Percentiles rank a stretch among this genome's conserved stretches.
Conservation (phyloP, 352 stramenopile genomes). For the Globisporangium acanthophoron region DNA sequence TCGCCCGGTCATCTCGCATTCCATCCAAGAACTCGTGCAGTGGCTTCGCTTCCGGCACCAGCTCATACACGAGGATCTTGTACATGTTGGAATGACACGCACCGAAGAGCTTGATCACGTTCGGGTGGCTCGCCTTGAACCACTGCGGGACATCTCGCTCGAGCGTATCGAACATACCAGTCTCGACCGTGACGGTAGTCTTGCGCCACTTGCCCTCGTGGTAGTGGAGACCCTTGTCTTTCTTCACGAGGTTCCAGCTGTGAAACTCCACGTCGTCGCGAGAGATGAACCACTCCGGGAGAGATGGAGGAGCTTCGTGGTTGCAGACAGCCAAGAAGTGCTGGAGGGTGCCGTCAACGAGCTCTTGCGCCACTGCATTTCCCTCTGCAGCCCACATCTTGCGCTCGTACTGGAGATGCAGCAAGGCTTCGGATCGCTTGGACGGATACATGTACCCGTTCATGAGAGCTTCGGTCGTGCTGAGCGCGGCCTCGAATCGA, state of each 20-base stretch:
- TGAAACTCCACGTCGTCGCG: conserved; percentile 2
- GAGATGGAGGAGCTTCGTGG: neutral
- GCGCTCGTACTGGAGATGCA: conserved; percentile 1
- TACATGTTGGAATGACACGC: neutral
- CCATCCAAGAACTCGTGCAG: conserved; percentile 3
- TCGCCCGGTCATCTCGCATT: neutral
- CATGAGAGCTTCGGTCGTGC: neutral
- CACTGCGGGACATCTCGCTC: neutral
- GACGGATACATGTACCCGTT: neutral
- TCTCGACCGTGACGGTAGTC: neutral
- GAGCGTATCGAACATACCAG: neutral
- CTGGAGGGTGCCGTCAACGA: neutral
- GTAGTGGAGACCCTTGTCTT: neutral
- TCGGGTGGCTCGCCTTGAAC: conserved; percentile 1
- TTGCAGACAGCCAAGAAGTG: neutral
- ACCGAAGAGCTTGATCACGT: conserved; percentile 6
- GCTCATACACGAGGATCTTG: neutral
- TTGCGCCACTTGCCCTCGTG: conserved; percentile 3
- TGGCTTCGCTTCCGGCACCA: neutral
- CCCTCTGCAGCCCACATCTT: neutral
- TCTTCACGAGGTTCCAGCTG: conserved; percentile 1
- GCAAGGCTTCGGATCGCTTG: neutral
- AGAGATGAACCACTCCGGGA: conserved; percentile 1
- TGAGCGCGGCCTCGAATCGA: neutral
- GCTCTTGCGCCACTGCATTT: neutral